Evolutionary conservation across 2,329 filamentous ascomycete species (phyloP).

Genomic region (Sordariomycetes sp.): DNA sequence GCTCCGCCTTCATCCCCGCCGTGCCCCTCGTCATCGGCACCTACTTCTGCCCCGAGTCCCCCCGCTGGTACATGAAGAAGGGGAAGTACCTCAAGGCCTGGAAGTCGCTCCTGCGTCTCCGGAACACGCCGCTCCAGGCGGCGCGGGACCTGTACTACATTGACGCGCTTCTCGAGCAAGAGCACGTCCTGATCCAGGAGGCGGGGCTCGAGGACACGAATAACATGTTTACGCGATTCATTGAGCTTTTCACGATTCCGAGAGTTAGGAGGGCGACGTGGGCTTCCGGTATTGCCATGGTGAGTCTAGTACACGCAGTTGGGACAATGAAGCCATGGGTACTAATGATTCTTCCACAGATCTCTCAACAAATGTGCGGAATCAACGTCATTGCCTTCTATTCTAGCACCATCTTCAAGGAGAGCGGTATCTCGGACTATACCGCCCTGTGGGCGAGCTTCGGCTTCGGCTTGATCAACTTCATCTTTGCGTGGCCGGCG

Average conservation of each 20-base stretch:
- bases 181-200: conserved; percentile 13
- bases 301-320: conserved; percentile 43
- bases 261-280: conserved; percentile 48
- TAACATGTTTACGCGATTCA: conserved; percentile 33
- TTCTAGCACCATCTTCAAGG: conserved; percentile 28
- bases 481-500: conserved; percentile 53
- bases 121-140: conserved; percentile 45
- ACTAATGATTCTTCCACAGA: conserved; percentile 42
- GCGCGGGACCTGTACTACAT: conserved; percentile 51
- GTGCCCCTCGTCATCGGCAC: conserved; percentile 43
- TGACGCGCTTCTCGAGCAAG: conserved; percentile 17
- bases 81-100: conserved; percentile 39
- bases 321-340: neutral
- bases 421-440: conserved; percentile 23
- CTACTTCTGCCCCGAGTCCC: conserved; percentile 51
- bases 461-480: conserved; percentile 41
- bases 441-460: conserved; percentile 26
- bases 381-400: conserved; percentile 38
- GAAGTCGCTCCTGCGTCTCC: conserved; percentile 38
- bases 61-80: conserved; percentile 55
- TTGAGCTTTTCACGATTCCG: conserved; percentile 44
- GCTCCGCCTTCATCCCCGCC: conserved; percentile 50
- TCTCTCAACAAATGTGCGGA: conserved; percentile 43
- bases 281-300: conserved; percentile 57
- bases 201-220: conserved; percentile 21